These are phyloP conservation scores for Dryas octopetala DNA, from an alignment of 306 rosid genomes.

Conservation along the genomic window DNA sequence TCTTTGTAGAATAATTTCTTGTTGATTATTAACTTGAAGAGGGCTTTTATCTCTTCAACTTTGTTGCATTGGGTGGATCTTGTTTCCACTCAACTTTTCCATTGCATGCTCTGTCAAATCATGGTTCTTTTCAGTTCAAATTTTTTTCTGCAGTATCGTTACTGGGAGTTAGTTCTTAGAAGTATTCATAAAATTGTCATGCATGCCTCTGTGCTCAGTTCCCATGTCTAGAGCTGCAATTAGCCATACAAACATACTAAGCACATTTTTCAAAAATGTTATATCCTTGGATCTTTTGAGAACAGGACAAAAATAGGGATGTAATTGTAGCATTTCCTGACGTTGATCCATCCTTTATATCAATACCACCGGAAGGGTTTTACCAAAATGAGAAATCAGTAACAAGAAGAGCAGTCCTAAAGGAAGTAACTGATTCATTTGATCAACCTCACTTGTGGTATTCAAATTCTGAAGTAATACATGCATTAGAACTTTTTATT, in stretches of 20 bases:
- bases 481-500: conserved; percentile 69
- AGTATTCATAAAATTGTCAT: neutral
- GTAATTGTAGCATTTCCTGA: conserved; percentile 87
- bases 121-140: neutral
- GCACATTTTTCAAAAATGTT: conserved; percentile 7
- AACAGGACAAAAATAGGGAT: conserved; percentile 92
- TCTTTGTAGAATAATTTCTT: neutral
- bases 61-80: neutral
- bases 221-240: conserved; percentile 8
- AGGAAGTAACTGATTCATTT: conserved; percentile 48
- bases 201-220: conserved; percentile 14
- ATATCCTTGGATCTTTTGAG: conserved; percentile 27
- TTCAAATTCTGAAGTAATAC: conserved; percentile 73
- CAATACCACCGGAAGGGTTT: conserved; percentile 26
- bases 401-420: conserved; percentile 31
- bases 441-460: conserved; percentile 89
- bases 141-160: neutral
- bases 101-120: neutral
- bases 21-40: neutral
- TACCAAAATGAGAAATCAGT: conserved; percentile 25
- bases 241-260: neutral
- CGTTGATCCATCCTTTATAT: conserved; percentile 69
- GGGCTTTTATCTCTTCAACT: neutral
- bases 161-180: neutral
- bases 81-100: neutral